Percentiles rank a stretch among this genome's conserved stretches.
These are phyloP conservation scores for Aspergillus sclerotiicarbonarius DNA, from an alignment of 495 filamentous ascomycete species.

Conservation along the genomic window DNA sequence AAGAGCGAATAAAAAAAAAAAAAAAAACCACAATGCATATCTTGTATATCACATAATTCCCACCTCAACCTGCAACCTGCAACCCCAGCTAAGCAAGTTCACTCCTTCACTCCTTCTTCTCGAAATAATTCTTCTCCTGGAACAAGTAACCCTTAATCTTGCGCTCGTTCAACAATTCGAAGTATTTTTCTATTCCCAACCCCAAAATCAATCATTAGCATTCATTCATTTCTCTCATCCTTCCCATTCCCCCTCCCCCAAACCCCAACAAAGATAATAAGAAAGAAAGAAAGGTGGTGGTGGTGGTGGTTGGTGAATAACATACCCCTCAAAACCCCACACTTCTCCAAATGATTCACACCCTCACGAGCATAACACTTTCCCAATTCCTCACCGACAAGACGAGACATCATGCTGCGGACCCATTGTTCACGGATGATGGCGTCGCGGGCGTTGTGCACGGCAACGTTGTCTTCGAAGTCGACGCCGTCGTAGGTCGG, in stretches of 20 bases:
- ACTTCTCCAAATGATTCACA: slow-evolving; percentile 97
- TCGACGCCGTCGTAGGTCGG: slow-evolving; percentile 97
- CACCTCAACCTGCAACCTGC: no score
- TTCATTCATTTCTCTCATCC: background rate
- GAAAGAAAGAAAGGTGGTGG: slow-evolving; percentile 4
- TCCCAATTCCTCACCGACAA: slow-evolving; percentile 89
- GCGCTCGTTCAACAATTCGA: slow-evolving; percentile 80
- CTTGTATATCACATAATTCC: no score
- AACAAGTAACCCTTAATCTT: slow-evolving; percentile 88
- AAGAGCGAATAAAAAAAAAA: no score
- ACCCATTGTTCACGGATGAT: slow-evolving; percentile 98
- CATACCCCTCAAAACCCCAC: slow-evolving; percentile 81
- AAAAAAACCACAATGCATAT: no score
- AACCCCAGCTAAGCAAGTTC: no score
- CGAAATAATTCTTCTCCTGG: slow-evolving; percentile 84
- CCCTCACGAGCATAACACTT: slow-evolving; percentile 96
- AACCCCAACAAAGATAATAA: background rate
- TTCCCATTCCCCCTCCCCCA: background rate
- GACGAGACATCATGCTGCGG: slow-evolving; percentile 89
- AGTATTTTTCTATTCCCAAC: slow-evolving; percentile 74
- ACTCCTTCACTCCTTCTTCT: slow-evolving; percentile 10
- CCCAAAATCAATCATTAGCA: background rate
- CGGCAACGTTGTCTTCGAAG: slow-evolving; percentile 82
- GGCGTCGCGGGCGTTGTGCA: slow-evolving; percentile 93
- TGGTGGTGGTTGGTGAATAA: no score